Base-by-base conservation (phyloP, 306 rosid genomes). In the Trichosanthes cucumerina region DNA sequence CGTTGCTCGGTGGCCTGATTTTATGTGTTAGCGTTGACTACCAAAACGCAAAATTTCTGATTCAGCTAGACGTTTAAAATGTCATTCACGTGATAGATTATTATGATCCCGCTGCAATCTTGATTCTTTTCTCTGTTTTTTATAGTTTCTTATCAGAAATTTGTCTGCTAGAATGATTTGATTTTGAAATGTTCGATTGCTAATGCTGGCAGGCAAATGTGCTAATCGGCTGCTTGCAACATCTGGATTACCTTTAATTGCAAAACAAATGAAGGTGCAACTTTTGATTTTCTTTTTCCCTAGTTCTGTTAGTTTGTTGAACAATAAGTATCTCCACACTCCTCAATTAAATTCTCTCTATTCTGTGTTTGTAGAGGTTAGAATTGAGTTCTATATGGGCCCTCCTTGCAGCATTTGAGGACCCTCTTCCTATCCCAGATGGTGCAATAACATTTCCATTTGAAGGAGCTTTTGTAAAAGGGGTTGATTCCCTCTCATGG, bases 381-480 rank as follows among this genome's bases (percentile, higher is more conserved):
- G 98, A 94, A 75, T 85, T 94, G 86, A 94, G 89, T 85, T 92
- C 98, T 79, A 88, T 92, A 80, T 94, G 98, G 98, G 98, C 97
- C 68, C 94, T 94, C 81, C 90, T 94, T 59, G 97, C 98, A 41
- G 93, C 97, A 44, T 94, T 92, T 84, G 93, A 92, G 77, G 93
- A 92, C 63, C 96, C 97, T 52, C 96, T 94, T 87, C 93, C 91
- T 75, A 60, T 87, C 47, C 83, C 76, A 4, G 84, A 81, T 4
- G 49, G 79, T 57, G 84, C 78, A 79, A 79, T 8, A 8, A 36
- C 87, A 83, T 83, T 88, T 72, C 89, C 98, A 59, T 92, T 92
- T 54, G 97, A 94, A 87, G 98, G 98, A 79, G 98, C 97, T 83
- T 94, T 94, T 83, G 96, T 94, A 36, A 90, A 85, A 82, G 98